Evolutionary conservation across 1,139 yeast genomes (phyloP).

Genomic region (Saccharomycopsis hybrid): DNA sequence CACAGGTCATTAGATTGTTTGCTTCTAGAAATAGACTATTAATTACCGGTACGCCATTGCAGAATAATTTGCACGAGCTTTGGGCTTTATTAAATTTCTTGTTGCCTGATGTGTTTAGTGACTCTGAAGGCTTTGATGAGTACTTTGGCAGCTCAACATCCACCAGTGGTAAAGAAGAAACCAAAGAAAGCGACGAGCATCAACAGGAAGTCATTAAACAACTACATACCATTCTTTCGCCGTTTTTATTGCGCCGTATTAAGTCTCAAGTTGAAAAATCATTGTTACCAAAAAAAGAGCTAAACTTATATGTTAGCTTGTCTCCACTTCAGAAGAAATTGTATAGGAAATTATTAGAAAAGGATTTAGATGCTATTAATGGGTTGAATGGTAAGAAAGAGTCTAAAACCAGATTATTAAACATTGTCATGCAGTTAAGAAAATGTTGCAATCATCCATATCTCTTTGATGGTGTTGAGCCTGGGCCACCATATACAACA

Average conservation of each 20-base stretch:
- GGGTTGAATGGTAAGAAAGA: conserved; percentile 74
- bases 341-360: conserved; percentile 70
- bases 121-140: conserved; percentile 64
- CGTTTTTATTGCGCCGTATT: conserved; percentile 67
- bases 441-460: conserved; percentile 84
- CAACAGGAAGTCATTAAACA: conserved; percentile 73
- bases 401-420: conserved; percentile 64
- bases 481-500: conserved; percentile 80
- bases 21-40: conserved; percentile 63
- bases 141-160: conserved; percentile 31
- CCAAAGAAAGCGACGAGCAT: conserved; percentile 34
- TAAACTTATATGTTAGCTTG: conserved; percentile 69
- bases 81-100: conserved; percentile 76
- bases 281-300: conserved; percentile 64
- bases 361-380: conserved; percentile 78
- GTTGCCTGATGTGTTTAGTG: conserved; percentile 73
- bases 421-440: conserved; percentile 78
- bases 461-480: conserved; percentile 79
- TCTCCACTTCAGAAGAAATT: conserved; percentile 70
- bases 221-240: conserved; percentile 79
- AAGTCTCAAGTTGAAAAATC: conserved; percentile 78
- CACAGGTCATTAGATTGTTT: conserved; percentile 70
- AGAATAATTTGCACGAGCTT: conserved; percentile 69
- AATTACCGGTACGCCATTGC: conserved; percentile 79
- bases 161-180: conserved; percentile 25